Base-by-base conservation (phyloP, 768 basidiomycete species). In the Termitomyces sp. region DNA sequence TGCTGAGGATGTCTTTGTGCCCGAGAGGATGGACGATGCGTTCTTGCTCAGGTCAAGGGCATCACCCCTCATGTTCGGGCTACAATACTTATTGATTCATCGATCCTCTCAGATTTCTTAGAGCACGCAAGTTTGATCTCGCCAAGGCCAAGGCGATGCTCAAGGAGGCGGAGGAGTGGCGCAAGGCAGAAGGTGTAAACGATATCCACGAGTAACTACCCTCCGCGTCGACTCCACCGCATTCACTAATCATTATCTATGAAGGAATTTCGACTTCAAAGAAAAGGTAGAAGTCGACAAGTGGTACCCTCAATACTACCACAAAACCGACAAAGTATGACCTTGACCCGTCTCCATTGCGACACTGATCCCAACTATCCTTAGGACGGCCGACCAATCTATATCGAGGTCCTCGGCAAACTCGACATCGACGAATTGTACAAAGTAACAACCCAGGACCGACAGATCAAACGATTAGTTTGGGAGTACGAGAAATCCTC, bases 241-340 rank as follows among this genome's bases (percentile, higher is more conserved):
- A 6, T 48, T 29, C 7, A 32, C 5, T 48, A 49, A 51, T 49
- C 49, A 36, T 62, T 5, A 46, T 31, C 15, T 15, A 10, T 31
- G 6, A 29, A 93, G 93, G 66, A 87, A 83, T 71, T 98, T 97
- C 71, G 85, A 89, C 56, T 98, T 96, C 74, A 83, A 83, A 59
- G 95, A 97, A 75, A 88, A 88, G 70, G 76, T 74, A 42, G 81
- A 86, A 67, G 95, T 98, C 8, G 86, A 94, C 81, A 90, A 92
- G 76, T 94, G 90, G 68, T 98, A 97, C 70, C 95, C 96, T 2
- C 94, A 96, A 69, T 97, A 85, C 75, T 97, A 98, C 74, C 96
- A 98, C 79, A 96, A 93, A 79, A 90, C 81, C 66, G 96, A 98
- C 81, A 94, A 89, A 81, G 94, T 94, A 59, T 43, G 79, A 49